phyloP scores from a whole-genome alignment of 768 basidiomycete species.

The Mycena crocata region DNA sequence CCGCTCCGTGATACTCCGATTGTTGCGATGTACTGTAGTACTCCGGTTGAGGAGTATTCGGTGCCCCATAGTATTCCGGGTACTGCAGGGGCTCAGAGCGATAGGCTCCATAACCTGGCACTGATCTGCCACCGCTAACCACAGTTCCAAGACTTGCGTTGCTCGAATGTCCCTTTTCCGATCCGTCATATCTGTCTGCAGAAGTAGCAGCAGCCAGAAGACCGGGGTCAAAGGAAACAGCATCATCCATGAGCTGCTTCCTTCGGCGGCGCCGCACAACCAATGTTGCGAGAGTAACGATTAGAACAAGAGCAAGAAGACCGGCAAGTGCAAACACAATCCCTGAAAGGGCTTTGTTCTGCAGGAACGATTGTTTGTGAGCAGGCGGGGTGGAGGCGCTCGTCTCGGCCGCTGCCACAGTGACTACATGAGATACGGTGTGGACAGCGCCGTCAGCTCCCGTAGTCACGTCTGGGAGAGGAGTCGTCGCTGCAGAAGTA shows the following conservation, averaged over 20 bases:
- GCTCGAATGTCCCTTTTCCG: conserved; percentile 38
- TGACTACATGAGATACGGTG: conserved; percentile 44
- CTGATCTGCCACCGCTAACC: conserved; percentile 8
- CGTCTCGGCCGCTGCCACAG: conserved; percentile 42
- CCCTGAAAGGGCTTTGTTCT: conserved; percentile 74
- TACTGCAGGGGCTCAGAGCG: conserved; percentile 1
- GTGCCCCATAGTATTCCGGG: conserved; percentile 12
- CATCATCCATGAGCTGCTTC: conserved; percentile 54
- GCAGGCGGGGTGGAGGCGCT: conserved; percentile 29
- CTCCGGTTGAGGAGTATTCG: neutral
- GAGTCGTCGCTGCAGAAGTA: conserved; percentile 26
- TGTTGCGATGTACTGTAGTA: conserved; percentile 16
- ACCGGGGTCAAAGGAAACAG: conserved; percentile 64
- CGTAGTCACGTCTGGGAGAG: conserved; percentile 32
- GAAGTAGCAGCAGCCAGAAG: conserved; percentile 38
- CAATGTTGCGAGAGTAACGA: conserved; percentile 59
- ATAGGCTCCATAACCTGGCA: conserved; percentile 12
- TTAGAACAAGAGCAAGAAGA: conserved; percentile 56
- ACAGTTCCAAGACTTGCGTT: conserved; percentile 17
- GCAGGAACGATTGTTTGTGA: conserved; percentile 57
- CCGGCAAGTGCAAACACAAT: conserved; percentile 67
- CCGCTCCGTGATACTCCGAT: neutral
- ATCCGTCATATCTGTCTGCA: conserved; percentile 42
- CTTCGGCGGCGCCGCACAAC: conserved; percentile 61
- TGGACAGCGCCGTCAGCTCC: conserved; percentile 42